Conservation (phyloP, 371 early-diverging fungal species). For the Basidiobolus meristosporus region DNA sequence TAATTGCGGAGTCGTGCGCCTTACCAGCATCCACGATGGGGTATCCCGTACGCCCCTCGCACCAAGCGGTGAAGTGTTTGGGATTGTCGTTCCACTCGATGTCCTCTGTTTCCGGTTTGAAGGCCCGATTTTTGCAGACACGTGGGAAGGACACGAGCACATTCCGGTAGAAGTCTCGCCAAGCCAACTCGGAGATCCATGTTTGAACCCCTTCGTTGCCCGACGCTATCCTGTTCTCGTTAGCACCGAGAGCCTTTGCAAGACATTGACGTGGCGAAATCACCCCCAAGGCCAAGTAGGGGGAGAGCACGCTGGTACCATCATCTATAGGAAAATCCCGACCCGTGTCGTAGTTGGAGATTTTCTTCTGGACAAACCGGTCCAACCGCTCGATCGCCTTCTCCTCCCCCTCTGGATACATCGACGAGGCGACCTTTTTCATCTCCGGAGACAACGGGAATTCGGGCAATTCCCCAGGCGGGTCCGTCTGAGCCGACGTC, state of each 20-base stretch:
- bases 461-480: background rate
- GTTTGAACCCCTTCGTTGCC: constrained; percentile 19
- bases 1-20: background rate
- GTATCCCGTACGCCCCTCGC: constrained; percentile 38
- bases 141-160: constrained; percentile 30
- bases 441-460: constrained; percentile 4
- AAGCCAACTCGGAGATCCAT: constrained; percentile 23
- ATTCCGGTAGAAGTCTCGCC: constrained; percentile 45
- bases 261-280: constrained; percentile 17
- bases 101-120: constrained; percentile 21
- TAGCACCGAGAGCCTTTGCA: constrained; percentile 10
- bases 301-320: constrained; percentile 8
- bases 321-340: constrained; percentile 8
- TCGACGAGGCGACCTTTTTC: background rate
- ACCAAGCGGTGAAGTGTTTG: constrained; percentile 23
- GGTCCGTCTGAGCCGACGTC: too few species aligned
- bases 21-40: constrained; percentile 51
- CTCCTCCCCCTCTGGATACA: constrained; percentile 18
- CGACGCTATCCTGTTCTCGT: constrained; percentile 11
- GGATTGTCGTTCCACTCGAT: constrained; percentile 12
- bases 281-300: constrained; percentile 18
- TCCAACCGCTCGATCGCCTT: constrained; percentile 10
- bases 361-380: constrained; percentile 6
- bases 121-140: constrained; percentile 30
- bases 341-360: constrained; percentile 8